Conservation (phyloP, 2,329 filamentous ascomycete genomes). For the Thielaviopsis ethacetica region DNA sequence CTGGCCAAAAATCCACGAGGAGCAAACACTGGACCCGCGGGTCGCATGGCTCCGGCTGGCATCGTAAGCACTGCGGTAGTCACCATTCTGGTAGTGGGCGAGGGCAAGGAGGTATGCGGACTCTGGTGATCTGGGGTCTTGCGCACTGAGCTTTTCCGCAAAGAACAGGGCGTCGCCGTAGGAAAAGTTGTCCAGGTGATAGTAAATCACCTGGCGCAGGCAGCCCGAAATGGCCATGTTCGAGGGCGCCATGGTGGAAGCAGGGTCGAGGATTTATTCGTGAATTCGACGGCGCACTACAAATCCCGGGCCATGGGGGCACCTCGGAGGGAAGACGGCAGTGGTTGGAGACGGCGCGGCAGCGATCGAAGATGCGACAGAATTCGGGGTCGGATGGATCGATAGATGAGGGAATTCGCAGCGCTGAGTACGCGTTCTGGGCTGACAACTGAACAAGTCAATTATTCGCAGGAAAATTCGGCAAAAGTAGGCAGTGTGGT, state of each 20-base stretch:
- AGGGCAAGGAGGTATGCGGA: constrained; percentile 69
- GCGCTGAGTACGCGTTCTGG: neutral
- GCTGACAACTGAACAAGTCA: neutral
- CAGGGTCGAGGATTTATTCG: neutral
- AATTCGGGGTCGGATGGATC: neutral
- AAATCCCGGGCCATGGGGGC: constrained; percentile 9
- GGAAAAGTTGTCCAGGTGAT: constrained; percentile 76
- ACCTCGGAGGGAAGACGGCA: neutral
- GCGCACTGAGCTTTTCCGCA: constrained; percentile 68
- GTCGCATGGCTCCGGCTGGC: constrained; percentile 54
- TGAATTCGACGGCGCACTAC: constrained; percentile 5
- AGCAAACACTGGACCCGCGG: constrained; percentile 64
- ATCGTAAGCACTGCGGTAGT: constrained; percentile 75
- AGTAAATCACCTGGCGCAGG: constrained; percentile 43
- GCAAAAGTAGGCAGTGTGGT: neutral
- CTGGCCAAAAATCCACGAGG: constrained; percentile 82
- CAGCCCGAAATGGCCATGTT: constrained; percentile 32
- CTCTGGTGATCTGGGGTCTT: constrained; percentile 68
- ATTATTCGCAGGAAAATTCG: neutral
- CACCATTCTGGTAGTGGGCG: constrained; percentile 68
- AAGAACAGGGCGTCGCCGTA: constrained; percentile 87
- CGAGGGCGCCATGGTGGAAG: constrained; percentile 34
- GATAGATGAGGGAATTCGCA: neutral
- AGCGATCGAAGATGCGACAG: neutral
- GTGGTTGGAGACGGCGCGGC: neutral